Evolutionary conservation across 345 rosid species (phyloP), one percentile per base, ranked within the genome.

Genomic region (Arabidopsis suecica): DNA sequence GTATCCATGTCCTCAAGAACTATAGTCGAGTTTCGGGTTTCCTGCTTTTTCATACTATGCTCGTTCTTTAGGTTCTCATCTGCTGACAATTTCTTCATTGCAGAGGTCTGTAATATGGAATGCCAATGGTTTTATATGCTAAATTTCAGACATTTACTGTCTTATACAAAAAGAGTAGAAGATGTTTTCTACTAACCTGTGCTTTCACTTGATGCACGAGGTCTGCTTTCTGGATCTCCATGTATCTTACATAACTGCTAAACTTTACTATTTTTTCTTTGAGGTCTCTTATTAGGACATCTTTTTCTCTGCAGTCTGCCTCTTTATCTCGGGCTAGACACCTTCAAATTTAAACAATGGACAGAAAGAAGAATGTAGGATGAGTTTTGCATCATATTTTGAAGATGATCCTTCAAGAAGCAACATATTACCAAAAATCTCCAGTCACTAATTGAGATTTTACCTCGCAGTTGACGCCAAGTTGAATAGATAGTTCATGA

Each of bases 401-500:
- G 42, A 48, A 34, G n/a, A 34, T 68, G 50, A 42, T 41, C 14
- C 9, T 32, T 60, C 56, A 34, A 11, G 41, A 49, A 75, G 14
- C 34, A 63, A 13, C 65, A 25, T 34, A 34, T 45, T 16, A 67
- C 6, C 28, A 65, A 74, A 9, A 30, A 14, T 61, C 54, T 50
- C 72, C 57, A 33, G 56, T 37, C 61, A 40, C 12, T 44, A 45
- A 55, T 51, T 34, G 62, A 75, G 44, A 48, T 20, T 59, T 47
- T 80, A 95, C 99, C 98, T 92, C 9, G 98, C 89, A 60, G 90
- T 82, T 36, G 97, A 90, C 76, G 98, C 96, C 71, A 95, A 56
- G 72, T 88, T 89, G 80, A 95, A 95, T 22, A 95, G 85, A 74
- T 86, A 75, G 62, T 89, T 90, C 99, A 95, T 89, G 65, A 88